Conservation (phyloP, 352 stramenopile species). For the Phytophthora ramorum region DNA sequence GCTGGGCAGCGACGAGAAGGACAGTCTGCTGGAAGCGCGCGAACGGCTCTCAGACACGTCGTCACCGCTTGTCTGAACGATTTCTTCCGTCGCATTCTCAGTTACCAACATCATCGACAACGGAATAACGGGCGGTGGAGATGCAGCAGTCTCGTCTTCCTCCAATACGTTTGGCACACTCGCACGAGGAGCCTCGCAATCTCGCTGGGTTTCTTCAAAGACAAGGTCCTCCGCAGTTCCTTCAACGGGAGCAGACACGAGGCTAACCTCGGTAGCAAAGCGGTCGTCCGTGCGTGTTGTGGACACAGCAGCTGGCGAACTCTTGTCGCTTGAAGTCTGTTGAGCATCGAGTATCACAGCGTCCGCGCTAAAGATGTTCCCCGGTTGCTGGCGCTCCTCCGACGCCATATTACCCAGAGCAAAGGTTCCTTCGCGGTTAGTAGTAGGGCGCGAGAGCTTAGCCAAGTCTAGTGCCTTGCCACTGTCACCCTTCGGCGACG, state of each 20-base stretch:
- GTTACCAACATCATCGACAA: slow-evolving; percentile 17
- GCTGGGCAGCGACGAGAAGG: slow-evolving; percentile 29
- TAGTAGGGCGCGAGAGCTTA: slow-evolving; percentile 10
- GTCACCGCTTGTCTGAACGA: slow-evolving; percentile 34
- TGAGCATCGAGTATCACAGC: slow-evolving; percentile 18
- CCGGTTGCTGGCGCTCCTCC: slow-evolving; percentile 11
- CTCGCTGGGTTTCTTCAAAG: slow-evolving; percentile 16
- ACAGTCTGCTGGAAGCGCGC: slow-evolving; percentile 25
- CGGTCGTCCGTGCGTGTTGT: slow-evolving; percentile 21
- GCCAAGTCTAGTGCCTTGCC: slow-evolving; percentile 10
- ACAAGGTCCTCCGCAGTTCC: slow-evolving; percentile 21
- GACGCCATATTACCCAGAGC: slow-evolving; percentile 23
- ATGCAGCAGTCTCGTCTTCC: slow-evolving; percentile 4
- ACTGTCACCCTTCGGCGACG: slow-evolving; percentile 17
- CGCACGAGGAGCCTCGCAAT: slow-evolving; percentile 3
- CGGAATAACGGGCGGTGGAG: slow-evolving; percentile 19
- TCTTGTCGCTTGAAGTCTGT: slow-evolving; percentile 12
- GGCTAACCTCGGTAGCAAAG: slow-evolving; percentile 24
- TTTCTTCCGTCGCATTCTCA: slow-evolving; percentile 4
- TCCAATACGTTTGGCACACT: background rate
- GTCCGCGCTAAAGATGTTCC: background rate
- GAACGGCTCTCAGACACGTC: slow-evolving; percentile 30
- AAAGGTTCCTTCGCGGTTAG: slow-evolving; percentile 25
- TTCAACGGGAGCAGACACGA: slow-evolving; percentile 23
- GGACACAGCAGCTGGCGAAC: slow-evolving; percentile 3